These are phyloP conservation scores for Neurospora sp. DNA, from an alignment of 2,329 filamentous ascomycete genomes.

Conservation along the genomic window DNA sequence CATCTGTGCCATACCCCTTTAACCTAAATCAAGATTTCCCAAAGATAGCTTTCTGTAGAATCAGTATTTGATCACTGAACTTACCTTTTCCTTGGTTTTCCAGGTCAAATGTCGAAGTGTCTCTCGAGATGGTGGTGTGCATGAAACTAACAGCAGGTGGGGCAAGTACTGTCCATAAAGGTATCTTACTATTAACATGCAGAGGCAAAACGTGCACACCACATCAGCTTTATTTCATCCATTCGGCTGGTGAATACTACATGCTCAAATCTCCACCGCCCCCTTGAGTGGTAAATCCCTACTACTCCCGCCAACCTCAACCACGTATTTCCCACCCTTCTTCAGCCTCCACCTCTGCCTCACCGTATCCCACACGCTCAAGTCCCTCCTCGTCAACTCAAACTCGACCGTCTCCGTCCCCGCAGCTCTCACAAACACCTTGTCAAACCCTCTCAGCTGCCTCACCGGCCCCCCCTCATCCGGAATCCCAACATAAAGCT, in stretches of 20 bases:
- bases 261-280: slow-evolving; percentile 25
- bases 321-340: slow-evolving; percentile 28
- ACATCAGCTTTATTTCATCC: background rate
- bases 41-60: background rate
- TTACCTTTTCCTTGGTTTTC: background rate
- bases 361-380: slow-evolving; percentile 55
- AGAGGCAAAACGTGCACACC: background rate
- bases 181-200: background rate
- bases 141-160: background rate
- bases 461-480: slow-evolving; percentile 32
- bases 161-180: background rate
- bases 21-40: background rate
- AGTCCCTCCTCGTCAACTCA: slow-evolving; percentile 48
- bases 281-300: slow-evolving; percentile 32
- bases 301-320: slow-evolving; percentile 40
- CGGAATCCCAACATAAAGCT: slow-evolving; percentile 37
- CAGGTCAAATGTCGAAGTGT: background rate
- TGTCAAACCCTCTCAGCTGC: slow-evolving; percentile 59
- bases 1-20: background rate
- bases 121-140: background rate
- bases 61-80: background rate
- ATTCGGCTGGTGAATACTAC: background rate
- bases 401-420: slow-evolving; percentile 37
- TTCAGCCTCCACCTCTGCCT: slow-evolving; percentile 51
- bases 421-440: slow-evolving; percentile 36